Evolutionary conservation across 352 stramenopile genomes (phyloP).

Genomic region (Globisporangium middletonii): DNA sequence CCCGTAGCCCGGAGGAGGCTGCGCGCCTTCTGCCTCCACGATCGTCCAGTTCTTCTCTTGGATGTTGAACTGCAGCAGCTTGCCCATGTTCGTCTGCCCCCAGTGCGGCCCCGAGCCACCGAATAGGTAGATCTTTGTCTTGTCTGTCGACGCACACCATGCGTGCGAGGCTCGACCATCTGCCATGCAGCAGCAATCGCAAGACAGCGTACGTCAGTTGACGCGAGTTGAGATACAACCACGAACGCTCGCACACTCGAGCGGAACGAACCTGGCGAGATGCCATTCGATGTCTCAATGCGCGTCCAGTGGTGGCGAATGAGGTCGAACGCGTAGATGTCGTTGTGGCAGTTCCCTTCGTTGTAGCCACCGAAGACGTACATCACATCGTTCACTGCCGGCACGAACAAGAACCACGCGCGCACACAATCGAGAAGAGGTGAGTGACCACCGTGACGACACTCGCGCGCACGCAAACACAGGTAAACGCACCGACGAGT

Average conservation of each 20-base stretch:
- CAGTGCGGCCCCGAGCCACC: slow-evolving; percentile 73
- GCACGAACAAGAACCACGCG: slow-evolving; percentile 2
- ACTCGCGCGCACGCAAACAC: too few species aligned
- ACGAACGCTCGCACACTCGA: neutral
- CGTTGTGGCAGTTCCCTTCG: slow-evolving; percentile 81
- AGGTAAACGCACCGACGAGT: slow-evolving; percentile 47
- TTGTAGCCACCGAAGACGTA: slow-evolving; percentile 85
- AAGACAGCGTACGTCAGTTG: neutral
- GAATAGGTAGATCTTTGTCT: slow-evolving; percentile 76
- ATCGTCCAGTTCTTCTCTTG: slow-evolving; percentile 77
- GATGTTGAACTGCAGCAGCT: slow-evolving; percentile 76
- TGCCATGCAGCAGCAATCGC: slow-evolving; percentile 8
- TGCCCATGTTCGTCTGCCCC: slow-evolving; percentile 86
- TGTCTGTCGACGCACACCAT: slow-evolving; percentile 66
- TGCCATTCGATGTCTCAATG: slow-evolving; percentile 70
- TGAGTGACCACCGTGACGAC: too few species aligned
- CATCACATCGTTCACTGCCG: slow-evolving; percentile 64
- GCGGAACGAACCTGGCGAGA: slow-evolving; percentile 44
- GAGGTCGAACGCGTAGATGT: slow-evolving; percentile 79
- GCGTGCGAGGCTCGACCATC: slow-evolving; percentile 71
- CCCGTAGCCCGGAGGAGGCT: slow-evolving; percentile 67
- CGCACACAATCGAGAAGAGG: neutral
- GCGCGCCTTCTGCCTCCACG: slow-evolving; percentile 53
- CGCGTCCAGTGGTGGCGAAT: slow-evolving; percentile 73
- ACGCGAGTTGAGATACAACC: neutral